Evolutionary conservation across 768 basidiomycete species (phyloP).

Genomic region (Suillus paluster): DNA sequence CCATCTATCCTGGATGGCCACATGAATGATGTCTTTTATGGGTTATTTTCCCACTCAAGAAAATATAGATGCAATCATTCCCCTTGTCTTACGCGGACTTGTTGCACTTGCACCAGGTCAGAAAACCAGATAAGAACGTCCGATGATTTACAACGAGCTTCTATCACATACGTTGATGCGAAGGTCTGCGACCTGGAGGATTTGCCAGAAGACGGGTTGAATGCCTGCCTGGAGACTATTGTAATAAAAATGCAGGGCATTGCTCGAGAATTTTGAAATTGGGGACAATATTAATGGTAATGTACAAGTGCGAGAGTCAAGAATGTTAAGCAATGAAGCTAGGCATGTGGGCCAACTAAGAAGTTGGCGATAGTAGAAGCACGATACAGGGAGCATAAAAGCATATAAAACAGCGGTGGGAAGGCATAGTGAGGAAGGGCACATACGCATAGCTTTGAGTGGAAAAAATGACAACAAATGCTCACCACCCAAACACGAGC

Average conservation of each 20-base stretch:
- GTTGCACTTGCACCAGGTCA: too few species aligned
- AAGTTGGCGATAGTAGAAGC: neutral
- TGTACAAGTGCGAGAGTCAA: too few species aligned
- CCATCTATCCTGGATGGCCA: too few species aligned
- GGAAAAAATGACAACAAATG: neutral
- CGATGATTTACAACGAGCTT: too few species aligned
- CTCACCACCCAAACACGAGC: constrained; percentile 2
- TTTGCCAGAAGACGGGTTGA: neutral
- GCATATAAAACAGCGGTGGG: neutral
- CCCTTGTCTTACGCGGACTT: too few species aligned
- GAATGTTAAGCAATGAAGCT: too few species aligned
- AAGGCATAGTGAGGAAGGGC: neutral
- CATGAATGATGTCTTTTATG: too few species aligned
- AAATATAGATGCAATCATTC: too few species aligned
- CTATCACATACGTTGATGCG: too few species aligned
- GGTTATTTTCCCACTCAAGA: too few species aligned
- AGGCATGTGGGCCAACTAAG: neutral
- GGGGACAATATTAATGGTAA: too few species aligned
- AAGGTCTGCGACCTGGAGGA: neutral
- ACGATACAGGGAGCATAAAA: neutral
- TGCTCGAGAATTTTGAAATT: neutral
- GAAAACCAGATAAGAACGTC: too few species aligned
- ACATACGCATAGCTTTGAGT: neutral
- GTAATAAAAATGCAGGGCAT: neutral
- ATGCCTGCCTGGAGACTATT: neutral